phyloP scores from a whole-genome alignment of 495 filamentous ascomycete genomes.

The Lophiostoma macrostomum region DNA sequence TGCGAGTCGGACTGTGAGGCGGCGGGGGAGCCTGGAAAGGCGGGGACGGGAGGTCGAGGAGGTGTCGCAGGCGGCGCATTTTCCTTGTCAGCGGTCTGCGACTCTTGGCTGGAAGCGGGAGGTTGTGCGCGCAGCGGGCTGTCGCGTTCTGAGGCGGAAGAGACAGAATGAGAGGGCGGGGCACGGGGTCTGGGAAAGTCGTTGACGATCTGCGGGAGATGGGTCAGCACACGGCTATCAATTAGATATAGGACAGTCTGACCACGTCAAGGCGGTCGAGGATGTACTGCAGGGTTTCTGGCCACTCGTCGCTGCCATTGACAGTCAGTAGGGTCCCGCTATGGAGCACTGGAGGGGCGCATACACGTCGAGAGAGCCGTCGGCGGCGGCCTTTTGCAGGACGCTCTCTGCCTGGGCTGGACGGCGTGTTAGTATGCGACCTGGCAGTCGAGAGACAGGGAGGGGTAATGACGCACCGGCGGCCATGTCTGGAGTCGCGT shows the following conservation, averaged over 20 bases:
- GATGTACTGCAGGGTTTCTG: slow-evolving; percentile 37
- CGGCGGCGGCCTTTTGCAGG: slow-evolving; percentile 60
- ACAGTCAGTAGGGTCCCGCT: slow-evolving; percentile 67
- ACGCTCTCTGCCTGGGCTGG: slow-evolving; percentile 54
- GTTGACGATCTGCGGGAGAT: slow-evolving; percentile 36
- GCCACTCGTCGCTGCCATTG: slow-evolving; percentile 42
- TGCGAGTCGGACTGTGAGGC: slow-evolving; percentile 10
- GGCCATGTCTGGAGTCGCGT: slow-evolving; percentile 7
- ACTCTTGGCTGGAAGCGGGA: slow-evolving; percentile 37
- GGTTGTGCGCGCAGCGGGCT: slow-evolving; percentile 1
- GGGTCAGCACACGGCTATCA: slow-evolving; percentile 21
- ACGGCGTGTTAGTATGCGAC: slow-evolving; percentile 11
- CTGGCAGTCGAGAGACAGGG: neutral
- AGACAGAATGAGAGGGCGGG: slow-evolving; percentile 33
- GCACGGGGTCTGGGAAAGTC: slow-evolving; percentile 40
- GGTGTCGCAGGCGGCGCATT: slow-evolving; percentile 49
- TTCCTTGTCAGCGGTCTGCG: slow-evolving; percentile 50
- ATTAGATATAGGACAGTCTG: slow-evolving; percentile 32
- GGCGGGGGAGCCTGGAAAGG: slow-evolving; percentile 26
- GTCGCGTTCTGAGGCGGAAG: slow-evolving; percentile 34
- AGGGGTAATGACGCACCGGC: neutral
- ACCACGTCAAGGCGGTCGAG: slow-evolving; percentile 38
- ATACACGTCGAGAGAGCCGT: slow-evolving; percentile 69
- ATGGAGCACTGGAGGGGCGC: slow-evolving; percentile 44
- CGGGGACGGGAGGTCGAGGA: slow-evolving; percentile 33